Conservation (phyloP, 495 filamentous ascomycete species). For the Lasiosphaeria ovina region DNA sequence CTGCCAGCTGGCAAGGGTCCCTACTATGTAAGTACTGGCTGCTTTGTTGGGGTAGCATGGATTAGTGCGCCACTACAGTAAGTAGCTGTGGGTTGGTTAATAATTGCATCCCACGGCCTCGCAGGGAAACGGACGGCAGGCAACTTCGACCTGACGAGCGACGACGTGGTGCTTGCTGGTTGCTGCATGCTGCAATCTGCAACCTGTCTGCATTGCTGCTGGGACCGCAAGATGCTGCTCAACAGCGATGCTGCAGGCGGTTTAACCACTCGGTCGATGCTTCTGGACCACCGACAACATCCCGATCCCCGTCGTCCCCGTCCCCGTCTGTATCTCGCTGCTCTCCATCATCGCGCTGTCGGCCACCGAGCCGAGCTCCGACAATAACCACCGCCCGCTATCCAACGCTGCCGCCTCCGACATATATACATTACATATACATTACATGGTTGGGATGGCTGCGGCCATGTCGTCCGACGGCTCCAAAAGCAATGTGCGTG, state of each 20-base stretch:
- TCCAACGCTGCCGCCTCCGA: not conserved
- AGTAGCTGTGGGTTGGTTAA: too few species aligned
- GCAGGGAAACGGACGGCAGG: too few species aligned
- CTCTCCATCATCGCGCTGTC: not conserved
- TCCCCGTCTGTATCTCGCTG: too few species aligned
- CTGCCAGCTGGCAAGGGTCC: too few species aligned
- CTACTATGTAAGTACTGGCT: too few species aligned
- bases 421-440: not conserved
- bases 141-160: too few species aligned
- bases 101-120: too few species aligned
- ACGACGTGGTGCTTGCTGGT: too few species aligned
- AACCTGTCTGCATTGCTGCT: too few species aligned
- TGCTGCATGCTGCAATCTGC: too few species aligned
- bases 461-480: constrained; percentile 43
- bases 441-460: not conserved
- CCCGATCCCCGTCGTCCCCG: not conserved
- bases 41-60: too few species aligned
- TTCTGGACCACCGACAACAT: not conserved
- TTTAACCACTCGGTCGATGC: constrained; percentile 6
- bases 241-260: constrained; percentile 25
- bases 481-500: constrained; percentile 66
- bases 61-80: too few species aligned
- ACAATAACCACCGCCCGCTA: not conserved
- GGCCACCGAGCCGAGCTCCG: not conserved
- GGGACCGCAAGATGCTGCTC: constrained; percentile 26